Base-by-base conservation (phyloP, 1,284 basidiomycete species). In the Ustilago nuda region DNA sequence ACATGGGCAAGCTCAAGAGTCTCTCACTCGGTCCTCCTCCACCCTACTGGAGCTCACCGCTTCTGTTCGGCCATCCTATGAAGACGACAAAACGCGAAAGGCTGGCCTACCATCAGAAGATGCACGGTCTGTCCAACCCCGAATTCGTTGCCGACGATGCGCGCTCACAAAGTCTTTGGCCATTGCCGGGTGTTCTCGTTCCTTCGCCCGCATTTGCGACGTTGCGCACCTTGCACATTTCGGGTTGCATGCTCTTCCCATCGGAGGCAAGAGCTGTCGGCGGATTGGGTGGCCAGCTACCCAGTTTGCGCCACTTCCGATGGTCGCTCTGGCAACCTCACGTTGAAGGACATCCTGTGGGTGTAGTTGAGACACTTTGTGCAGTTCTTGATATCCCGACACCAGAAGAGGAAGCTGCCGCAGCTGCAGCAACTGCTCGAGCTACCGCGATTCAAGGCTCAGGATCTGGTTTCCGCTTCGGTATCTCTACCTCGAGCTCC, bases 241-340 rank as follows among this genome's bases (percentile, higher is more conserved):
- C 78, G 33, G 78, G 78, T 11, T 78, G 75, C 66, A 80, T 80
- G 78, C 78, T 80, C 19, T 80, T 80, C 58, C 65, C 68, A 3
- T 68, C 69, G 19, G 78, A 80, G 17, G 76, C 76, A 27, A 63
- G 56, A 35, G 76, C 78, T 2, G 63, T 80, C 4, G 76, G 73
- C n/a, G 76, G 76, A 17, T 39, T 71, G n/a, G 73, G 71, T 15
- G 70, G 72, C 8, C 73, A 74, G 55, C 53, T 80, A 36, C 78
- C 78, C 8, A 72, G 51, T 32, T 48, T 80, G 62, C 66, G 77
- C 12, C 72, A 80, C 45, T 71, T 80, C 58, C 58, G 68, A 39
- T 80, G 78, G 78, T 76, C 77, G 15, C 63, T 79, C 1, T 79
- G 77, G 74, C 72, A 77, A 48, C 73, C 70, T 19, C 77, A 79